Evolutionary conservation across 2,329 filamentous ascomycete species (phyloP).

Genomic region (Fusarium brevicatenulatum): DNA sequence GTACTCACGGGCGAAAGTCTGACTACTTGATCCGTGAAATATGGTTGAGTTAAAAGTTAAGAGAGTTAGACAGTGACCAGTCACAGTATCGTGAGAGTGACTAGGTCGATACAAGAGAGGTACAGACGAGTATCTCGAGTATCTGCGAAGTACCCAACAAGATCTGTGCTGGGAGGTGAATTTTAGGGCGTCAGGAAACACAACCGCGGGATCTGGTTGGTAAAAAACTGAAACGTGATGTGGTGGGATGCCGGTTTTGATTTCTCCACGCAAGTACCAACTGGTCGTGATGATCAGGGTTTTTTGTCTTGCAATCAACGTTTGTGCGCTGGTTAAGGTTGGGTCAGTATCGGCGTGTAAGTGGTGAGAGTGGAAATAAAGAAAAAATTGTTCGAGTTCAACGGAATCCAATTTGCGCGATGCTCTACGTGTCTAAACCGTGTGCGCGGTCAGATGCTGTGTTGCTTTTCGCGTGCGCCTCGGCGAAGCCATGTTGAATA

Average conservation of each 20-base stretch:
- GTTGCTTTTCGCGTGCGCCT: slow-evolving; percentile 22
- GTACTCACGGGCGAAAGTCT: slow-evolving; percentile 52
- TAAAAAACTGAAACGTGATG: slow-evolving; percentile 21
- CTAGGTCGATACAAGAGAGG: slow-evolving; percentile 40
- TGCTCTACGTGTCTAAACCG: slow-evolving; percentile 16
- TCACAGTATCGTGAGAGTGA: slow-evolving; percentile 34
- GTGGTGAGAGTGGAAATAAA: slow-evolving; percentile 7
- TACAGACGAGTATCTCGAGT: slow-evolving; percentile 42
- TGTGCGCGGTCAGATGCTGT: slow-evolving; percentile 31
- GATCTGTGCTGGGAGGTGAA: slow-evolving; percentile 31
- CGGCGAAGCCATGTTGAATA: slow-evolving; percentile 16
- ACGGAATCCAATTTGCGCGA: slow-evolving; percentile 4
- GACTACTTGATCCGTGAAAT: slow-evolving; percentile 29
- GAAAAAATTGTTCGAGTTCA: neutral
- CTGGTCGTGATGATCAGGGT: slow-evolving; percentile 5
- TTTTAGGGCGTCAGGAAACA: slow-evolving; percentile 32
- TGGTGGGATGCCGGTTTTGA: slow-evolving; percentile 16
- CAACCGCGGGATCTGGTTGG: slow-evolving; percentile 33
- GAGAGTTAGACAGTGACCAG: slow-evolving; percentile 36
- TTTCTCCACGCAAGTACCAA: slow-evolving; percentile 34
- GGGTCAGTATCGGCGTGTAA: slow-evolving; percentile 10
- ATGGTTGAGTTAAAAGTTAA: neutral
- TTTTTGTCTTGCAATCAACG: neutral
- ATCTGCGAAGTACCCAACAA: slow-evolving; percentile 40
- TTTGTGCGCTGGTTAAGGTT: slow-evolving; percentile 5